phyloP scores from a whole-genome alignment of 2,329 filamentous ascomycete species.

The Neopestalotiopsis rosae region DNA sequence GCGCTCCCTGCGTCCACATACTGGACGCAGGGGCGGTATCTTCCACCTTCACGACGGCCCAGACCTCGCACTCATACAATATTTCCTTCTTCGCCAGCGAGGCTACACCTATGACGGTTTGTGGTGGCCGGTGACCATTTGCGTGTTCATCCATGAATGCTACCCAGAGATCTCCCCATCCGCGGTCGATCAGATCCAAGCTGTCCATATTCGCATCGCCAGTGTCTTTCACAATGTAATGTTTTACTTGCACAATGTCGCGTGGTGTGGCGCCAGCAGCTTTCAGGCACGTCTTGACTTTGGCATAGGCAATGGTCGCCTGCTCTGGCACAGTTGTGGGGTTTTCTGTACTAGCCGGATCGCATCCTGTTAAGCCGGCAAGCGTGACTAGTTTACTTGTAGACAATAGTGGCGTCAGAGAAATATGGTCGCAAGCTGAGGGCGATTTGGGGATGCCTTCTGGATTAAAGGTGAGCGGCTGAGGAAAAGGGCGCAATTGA shows the following conservation, averaged over 20 bases:
- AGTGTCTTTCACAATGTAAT: background rate
- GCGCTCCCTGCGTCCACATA: no score
- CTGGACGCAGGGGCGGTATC: no score
- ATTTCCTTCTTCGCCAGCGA: background rate
- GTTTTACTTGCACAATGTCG: constrained; percentile 9
- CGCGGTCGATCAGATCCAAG: background rate
- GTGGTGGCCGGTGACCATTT: background rate
- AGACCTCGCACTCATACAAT: constrained; percentile 1
- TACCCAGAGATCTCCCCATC: background rate
- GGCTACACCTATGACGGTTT: background rate
- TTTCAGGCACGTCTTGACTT: background rate
- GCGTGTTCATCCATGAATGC: background rate
- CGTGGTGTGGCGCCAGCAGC: background rate
- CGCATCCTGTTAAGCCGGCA: no score
- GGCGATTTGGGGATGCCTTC: no score
- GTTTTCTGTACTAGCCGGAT: no score
- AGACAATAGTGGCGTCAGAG: no score
- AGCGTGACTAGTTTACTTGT: no score
- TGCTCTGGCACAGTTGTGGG: background rate
- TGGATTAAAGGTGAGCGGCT: no score
- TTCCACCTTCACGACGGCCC: background rate
- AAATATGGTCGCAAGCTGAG: no score
- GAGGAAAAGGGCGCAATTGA: no score
- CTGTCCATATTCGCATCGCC: background rate
- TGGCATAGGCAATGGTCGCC: background rate